phyloP scores from a whole-genome alignment of 1,139 yeast species.

The Pichia sp. region DNA sequence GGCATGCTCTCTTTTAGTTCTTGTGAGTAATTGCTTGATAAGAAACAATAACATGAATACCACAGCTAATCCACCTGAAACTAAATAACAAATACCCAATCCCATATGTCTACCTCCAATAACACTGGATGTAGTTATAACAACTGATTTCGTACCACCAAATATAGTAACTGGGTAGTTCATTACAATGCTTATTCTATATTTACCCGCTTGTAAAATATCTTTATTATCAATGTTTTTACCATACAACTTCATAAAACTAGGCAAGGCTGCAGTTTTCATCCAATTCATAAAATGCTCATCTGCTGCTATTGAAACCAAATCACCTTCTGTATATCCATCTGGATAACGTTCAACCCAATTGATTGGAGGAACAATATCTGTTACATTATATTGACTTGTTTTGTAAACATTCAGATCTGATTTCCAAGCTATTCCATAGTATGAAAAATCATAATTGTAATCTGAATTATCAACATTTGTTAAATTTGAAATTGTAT shows the following conservation, averaged over 20 bases:
- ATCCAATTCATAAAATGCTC: constrained; percentile 69
- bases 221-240: constrained; percentile 40
- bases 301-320: constrained; percentile 56
- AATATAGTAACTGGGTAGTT: constrained; percentile 64
- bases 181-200: constrained; percentile 50
- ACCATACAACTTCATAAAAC: constrained; percentile 60
- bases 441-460: constrained; percentile 44
- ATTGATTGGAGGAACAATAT: constrained; percentile 72
- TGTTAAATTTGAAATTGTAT: constrained; percentile 47
- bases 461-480: constrained; percentile 35
- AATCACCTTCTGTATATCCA: constrained; percentile 60
- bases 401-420: constrained; percentile 54
- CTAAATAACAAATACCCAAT: constrained; percentile 58
- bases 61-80: constrained; percentile 49
- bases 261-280: constrained; percentile 75
- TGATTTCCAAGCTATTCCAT: constrained; percentile 62
- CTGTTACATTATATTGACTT: constrained; percentile 49
- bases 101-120: constrained; percentile 68
- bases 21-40: constrained; percentile 40
- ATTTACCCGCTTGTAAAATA: constrained; percentile 49
- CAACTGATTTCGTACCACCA: constrained; percentile 65
- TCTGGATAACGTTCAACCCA: constrained; percentile 62
- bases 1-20: constrained; percentile 29
- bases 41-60: constrained; percentile 39
- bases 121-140: constrained; percentile 58